Evolutionary conservation across 2,329 filamentous ascomycete genomes (phyloP).

Genomic region (Lomentospora prolificans): DNA sequence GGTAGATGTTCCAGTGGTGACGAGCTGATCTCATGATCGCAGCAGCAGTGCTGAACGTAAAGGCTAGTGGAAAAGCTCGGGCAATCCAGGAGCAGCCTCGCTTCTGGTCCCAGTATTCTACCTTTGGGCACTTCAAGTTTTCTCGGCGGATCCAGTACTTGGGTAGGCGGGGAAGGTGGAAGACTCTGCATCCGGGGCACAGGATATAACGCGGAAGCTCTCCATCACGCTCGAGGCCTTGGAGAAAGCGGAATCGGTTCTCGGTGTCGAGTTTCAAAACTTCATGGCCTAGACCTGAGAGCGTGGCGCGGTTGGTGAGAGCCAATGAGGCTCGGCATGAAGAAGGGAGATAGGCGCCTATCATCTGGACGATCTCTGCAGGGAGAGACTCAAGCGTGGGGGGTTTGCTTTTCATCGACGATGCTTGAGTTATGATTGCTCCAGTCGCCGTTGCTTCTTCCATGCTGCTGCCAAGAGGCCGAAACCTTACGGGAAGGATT

Average conservation of each 20-base stretch:
- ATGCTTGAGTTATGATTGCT: no score
- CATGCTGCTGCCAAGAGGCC: no score
- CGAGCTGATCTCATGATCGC: background rate
- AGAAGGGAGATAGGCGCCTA: background rate
- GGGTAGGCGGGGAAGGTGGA: background rate
- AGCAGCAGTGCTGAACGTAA: background rate
- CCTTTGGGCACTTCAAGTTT: background rate
- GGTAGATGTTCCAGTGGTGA: background rate
- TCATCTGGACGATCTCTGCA: background rate
- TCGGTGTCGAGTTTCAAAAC: no score
- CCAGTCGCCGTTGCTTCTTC: no score
- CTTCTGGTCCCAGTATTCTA: background rate
- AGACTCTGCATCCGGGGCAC: background rate
- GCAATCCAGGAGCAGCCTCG: background rate
- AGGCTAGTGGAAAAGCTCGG: background rate
- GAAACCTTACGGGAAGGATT: no score
- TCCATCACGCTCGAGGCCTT: background rate
- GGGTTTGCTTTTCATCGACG: background rate
- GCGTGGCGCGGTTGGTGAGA: background rate
- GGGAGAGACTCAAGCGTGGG: background rate
- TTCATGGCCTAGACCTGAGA: background rate
- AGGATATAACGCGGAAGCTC: background rate
- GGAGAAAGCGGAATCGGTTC: background rate
- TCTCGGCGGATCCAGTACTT: background rate
- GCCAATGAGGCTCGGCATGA: background rate